Conservation (phyloP, 805 yeast species). For the Torulaspora microellipsoides region DNA sequence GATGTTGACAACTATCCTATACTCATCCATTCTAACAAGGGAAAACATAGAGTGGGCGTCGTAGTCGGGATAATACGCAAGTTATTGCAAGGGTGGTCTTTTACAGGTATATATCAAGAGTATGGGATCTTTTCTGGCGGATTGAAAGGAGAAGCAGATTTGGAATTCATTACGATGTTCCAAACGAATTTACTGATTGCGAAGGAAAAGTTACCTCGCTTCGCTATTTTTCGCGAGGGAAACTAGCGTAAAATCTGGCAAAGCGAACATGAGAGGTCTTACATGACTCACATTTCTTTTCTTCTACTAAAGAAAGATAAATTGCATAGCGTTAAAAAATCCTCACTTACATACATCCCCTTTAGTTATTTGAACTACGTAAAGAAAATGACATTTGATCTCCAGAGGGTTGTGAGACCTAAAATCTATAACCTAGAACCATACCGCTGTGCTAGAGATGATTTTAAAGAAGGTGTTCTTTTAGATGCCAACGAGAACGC, state of each 20-base stretch:
- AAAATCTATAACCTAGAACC: conserved; percentile 82
- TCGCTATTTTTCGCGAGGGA: conserved; percentile 35
- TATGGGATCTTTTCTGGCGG: conserved; percentile 90
- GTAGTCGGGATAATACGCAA: conserved; percentile 88
- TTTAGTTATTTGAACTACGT: too few relatives aligned
- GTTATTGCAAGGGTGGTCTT: conserved; percentile 85
- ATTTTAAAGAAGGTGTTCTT: conserved; percentile 79
- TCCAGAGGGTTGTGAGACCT: conserved; percentile 60
- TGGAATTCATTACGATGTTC: conserved; percentile 84
- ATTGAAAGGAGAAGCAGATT: conserved; percentile 78
- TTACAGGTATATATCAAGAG: conserved; percentile 90
- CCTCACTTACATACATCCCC: too few relatives aligned
- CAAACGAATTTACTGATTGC: conserved; percentile 54
- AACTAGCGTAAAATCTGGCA: background rate
- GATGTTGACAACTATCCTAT: conserved; percentile 77
- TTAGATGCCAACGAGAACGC: conserved; percentile 97
- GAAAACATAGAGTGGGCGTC: conserved; percentile 95
- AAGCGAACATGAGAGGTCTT: background rate
- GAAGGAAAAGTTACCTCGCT: conserved; percentile 52
- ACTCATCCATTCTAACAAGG: conserved; percentile 88
- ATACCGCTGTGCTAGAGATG: conserved; percentile 95
- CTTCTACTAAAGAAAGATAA: too few relatives aligned
- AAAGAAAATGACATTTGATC: conserved; percentile 25
- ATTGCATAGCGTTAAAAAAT: too few relatives aligned
- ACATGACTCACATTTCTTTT: conserved; percentile 1